Percentiles rank a stretch among this genome's conserved stretches.
phyloP scores from a whole-genome alignment of 192 early-diverging fungal species.

The Paraglomus occultum region DNA sequence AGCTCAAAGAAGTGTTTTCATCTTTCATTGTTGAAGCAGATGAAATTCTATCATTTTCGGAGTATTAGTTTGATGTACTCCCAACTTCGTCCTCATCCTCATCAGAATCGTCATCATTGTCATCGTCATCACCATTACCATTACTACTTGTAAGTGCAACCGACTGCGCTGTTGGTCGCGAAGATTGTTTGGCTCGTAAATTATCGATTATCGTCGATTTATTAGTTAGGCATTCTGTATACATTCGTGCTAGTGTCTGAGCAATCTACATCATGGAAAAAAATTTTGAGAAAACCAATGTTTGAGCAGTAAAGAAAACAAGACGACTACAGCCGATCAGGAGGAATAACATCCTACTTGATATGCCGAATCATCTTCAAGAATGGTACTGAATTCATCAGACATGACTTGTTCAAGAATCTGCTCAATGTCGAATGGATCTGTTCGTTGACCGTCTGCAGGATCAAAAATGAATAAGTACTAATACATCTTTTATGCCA shows the following conservation, averaged over 20 bases:
- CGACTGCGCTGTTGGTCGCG: too few species aligned
- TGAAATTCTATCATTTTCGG: too few species aligned
- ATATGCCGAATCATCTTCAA: slow-evolving; percentile 59
- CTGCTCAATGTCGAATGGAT: slow-evolving; percentile 52
- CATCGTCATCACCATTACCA: slow-evolving; percentile 32
- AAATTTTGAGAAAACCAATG: slow-evolving; percentile 35
- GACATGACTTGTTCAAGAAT: slow-evolving; percentile 55
- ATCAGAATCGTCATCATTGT: slow-evolving; percentile 37
- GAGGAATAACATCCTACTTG: slow-evolving; percentile 44
- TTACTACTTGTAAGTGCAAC: slow-evolving; percentile 27
- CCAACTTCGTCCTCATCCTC: slow-evolving; percentile 23
- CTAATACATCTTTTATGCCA: not conserved
- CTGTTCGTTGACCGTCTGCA: slow-evolving; percentile 51
- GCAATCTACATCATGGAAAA: slow-evolving; percentile 37
- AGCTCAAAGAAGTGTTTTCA: too few species aligned
- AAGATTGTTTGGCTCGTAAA: not conserved
- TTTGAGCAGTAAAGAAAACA: slow-evolving; percentile 15
- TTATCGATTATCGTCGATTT: slow-evolving; percentile 27
- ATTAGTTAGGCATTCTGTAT: slow-evolving; percentile 30
- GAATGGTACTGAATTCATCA: slow-evolving; percentile 52
- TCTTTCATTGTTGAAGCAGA: too few species aligned
- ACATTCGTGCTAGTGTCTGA: slow-evolving; percentile 36
- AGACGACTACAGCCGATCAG: slow-evolving; percentile 42
- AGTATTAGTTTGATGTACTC: slow-evolving; percentile 33
- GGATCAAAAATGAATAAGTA: slow-evolving; percentile 3